Percentiles rank a stretch among this genome's conserved stretches.
These are phyloP conservation scores for Melanogaster broomeanus DNA, from an alignment of 768 basidiomycete species.

Conservation along the genomic window DNA sequence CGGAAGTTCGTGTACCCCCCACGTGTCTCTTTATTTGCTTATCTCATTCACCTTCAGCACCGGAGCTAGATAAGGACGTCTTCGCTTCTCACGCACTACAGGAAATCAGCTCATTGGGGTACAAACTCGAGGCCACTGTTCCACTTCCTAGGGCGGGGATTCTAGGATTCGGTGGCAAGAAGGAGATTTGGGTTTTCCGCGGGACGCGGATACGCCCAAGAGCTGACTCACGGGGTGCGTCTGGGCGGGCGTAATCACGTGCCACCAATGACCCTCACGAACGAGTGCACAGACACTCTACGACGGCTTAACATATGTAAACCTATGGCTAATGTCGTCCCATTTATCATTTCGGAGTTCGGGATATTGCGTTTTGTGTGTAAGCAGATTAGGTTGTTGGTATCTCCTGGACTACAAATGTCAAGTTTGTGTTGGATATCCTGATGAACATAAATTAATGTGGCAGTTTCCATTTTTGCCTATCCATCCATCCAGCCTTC, in stretches of 20 bases:
- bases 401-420: not conserved
- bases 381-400: not conserved
- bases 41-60: conserved; percentile 27
- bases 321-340: not conserved
- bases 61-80: conserved; percentile 49
- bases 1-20: conserved; percentile 27
- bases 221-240: conserved; percentile 28
- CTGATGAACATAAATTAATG: not conserved
- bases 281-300: not conserved
- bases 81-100: conserved; percentile 67
- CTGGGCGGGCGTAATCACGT: conserved; percentile 16
- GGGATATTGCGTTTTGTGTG: too few relatives aligned
- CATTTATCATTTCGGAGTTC: not conserved
- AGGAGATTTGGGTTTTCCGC: conserved; percentile 69
- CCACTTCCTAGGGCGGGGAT: conserved; percentile 48
- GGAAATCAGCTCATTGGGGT: conserved; percentile 56
- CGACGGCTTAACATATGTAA: not conserved
- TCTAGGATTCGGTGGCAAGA: conserved; percentile 42
- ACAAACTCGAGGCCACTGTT: conserved; percentile 66
- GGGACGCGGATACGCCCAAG: conserved; percentile 35
- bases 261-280: not conserved
- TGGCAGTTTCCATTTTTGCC: too few relatives aligned
- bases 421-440: not conserved
- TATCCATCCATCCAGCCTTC: not conserved
- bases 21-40: not conserved